These are phyloP conservation scores for Ziziphus jujuba DNA, from an alignment of 306 rosid genomes.

Conservation along the genomic window DNA sequence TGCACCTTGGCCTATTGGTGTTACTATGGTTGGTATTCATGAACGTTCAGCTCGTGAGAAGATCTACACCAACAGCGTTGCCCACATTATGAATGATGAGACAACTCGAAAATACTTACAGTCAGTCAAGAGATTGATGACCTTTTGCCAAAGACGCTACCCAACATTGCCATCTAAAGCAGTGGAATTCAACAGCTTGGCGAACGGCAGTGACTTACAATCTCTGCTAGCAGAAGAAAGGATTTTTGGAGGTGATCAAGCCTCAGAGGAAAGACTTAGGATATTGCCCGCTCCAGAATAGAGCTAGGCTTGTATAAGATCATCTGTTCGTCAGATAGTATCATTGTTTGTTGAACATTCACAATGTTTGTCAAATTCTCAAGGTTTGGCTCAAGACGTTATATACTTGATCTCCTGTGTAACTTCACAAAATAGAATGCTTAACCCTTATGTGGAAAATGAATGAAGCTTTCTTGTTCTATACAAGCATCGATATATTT, in stretches of 20 bases:
- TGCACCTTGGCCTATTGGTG: slow-evolving; percentile 99
- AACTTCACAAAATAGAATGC: no score
- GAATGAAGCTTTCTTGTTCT: no score
- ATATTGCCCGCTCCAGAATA: slow-evolving; percentile 78
- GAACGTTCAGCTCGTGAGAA: slow-evolving; percentile 99
- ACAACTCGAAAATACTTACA: slow-evolving; percentile 94
- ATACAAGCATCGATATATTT: no score
- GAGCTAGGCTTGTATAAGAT: slow-evolving; percentile 17
- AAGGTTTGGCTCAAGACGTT: no score
- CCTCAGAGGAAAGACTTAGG: slow-evolving; percentile 65
- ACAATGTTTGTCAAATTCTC: no score
- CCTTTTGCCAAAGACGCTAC: slow-evolving; percentile 94
- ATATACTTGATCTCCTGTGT: no score
- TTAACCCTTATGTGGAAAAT: no score
- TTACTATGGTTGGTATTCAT: slow-evolving; percentile 99
- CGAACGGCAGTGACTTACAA: slow-evolving; percentile 97
- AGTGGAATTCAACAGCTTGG: slow-evolving; percentile 98
- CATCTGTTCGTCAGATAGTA: no score
- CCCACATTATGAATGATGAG: slow-evolving; percentile 97
- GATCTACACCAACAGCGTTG: slow-evolving; percentile 98
- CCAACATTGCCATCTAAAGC: slow-evolving; percentile 97
- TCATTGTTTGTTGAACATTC: no score
- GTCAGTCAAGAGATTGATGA: slow-evolving; percentile 89
- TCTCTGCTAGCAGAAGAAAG: slow-evolving; percentile 88
- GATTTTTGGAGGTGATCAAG: slow-evolving; percentile 44